phyloP scores from a whole-genome alignment of 805 yeast genomes.

The Schwanniomyces sp. region DNA sequence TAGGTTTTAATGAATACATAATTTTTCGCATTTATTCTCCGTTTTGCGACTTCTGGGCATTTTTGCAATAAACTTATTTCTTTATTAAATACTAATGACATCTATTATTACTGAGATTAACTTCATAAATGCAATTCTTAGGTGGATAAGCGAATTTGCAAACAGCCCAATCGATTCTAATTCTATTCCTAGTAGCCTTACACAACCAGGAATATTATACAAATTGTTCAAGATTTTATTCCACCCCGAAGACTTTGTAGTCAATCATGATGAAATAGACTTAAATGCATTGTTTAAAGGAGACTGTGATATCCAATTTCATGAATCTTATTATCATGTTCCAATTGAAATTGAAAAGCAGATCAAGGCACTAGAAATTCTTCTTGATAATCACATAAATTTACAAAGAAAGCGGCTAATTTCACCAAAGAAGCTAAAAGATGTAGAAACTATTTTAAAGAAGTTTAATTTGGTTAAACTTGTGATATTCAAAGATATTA shows the following conservation, averaged over 20 bases:
- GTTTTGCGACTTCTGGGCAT: slow-evolving; percentile 2
- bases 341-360: slow-evolving; percentile 3
- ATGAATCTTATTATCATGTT: neutral
- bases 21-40: neutral
- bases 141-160: slow-evolving; percentile 25
- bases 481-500: slow-evolving; percentile 12
- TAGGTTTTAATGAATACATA: neutral
- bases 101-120: slow-evolving; percentile 5
- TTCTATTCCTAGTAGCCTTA: slow-evolving; percentile 9
- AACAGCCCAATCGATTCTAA: slow-evolving; percentile 11
- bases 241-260: slow-evolving; percentile 14
- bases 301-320: neutral
- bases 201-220: slow-evolving; percentile 12
- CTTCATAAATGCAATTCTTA: slow-evolving; percentile 15
- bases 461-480: slow-evolving; percentile 12
- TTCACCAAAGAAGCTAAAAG: slow-evolving; percentile 2
- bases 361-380: slow-evolving; percentile 1
- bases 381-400: slow-evolving; percentile 5
- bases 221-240: slow-evolving; percentile 12
- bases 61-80: neutral
- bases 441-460: slow-evolving; percentile 1
- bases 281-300: neutral
- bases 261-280: neutral
- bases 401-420: slow-evolving; percentile 5
- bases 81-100: neutral